phyloP scores from a whole-genome alignment of 1,139 yeast genomes.

The Yamadazyma sp. region DNA sequence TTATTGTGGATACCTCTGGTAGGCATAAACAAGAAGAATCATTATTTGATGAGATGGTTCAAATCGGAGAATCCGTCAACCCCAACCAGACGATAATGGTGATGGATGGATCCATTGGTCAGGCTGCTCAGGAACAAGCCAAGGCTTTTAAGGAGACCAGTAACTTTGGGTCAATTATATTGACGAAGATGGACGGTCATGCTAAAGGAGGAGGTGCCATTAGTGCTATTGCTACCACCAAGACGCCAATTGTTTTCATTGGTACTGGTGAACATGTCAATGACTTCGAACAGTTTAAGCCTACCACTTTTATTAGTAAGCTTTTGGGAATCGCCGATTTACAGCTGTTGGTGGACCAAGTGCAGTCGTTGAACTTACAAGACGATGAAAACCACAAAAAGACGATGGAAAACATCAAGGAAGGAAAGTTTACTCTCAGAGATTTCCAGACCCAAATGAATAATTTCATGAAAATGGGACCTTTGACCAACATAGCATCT shows the following conservation, averaged over 20 bases:
- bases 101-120: constrained; percentile 96
- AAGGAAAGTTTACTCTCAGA: constrained; percentile 88
- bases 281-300: constrained; percentile 89
- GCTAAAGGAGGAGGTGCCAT: constrained; percentile 99
- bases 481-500: constrained; percentile 85
- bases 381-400: constrained; percentile 68
- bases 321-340: constrained; percentile 94
- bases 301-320: constrained; percentile 84
- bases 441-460: constrained; percentile 96
- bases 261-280: constrained; percentile 98
- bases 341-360: constrained; percentile 92
- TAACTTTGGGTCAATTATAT: constrained; percentile 90
- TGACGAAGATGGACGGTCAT: constrained; percentile 98
- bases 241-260: constrained; percentile 93
- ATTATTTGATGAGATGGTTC: constrained; percentile 91
- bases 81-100: constrained; percentile 98
- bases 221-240: constrained; percentile 96
- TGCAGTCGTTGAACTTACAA: constrained; percentile 82
- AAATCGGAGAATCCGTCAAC: constrained; percentile 78
- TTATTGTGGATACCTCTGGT: constrained; percentile 97
- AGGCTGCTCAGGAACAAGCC: constrained; percentile 95
- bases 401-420: constrained; percentile 88
- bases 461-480: constrained; percentile 95
- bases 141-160: constrained; percentile 91
- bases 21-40: constrained; percentile 95